Percentiles rank a stretch among this genome's conserved stretches.
phyloP scores from a whole-genome alignment of 768 basidiomycete species.

The Tremella mesenterica region DNA sequence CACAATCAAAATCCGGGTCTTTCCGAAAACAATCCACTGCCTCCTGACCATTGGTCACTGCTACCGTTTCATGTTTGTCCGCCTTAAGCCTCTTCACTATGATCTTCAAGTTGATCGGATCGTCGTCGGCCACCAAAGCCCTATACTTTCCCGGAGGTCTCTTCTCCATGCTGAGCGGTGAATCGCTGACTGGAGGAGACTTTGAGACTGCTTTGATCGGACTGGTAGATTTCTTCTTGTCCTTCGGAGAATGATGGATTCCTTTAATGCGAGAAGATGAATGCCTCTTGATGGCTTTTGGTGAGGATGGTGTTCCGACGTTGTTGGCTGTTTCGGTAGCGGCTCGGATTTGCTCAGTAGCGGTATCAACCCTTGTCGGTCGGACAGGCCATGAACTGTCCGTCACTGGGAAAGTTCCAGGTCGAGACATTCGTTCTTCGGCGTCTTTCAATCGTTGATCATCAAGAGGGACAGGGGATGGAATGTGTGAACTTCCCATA shows the following conservation, averaged over 20 bases:
- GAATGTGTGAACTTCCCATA: slow-evolving; percentile 41
- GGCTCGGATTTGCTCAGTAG: slow-evolving; percentile 5
- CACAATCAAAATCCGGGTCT: slow-evolving; percentile 59
- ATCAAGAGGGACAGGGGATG: slow-evolving; percentile 9
- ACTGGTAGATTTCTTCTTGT: not conserved
- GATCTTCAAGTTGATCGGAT: slow-evolving; percentile 64
- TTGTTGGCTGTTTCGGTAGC: not conserved
- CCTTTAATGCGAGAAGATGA: not conserved
- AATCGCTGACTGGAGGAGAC: not conserved
- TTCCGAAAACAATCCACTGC: slow-evolving; percentile 55
- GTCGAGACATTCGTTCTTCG: slow-evolving; percentile 29
- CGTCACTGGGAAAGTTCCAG: slow-evolving; percentile 39
- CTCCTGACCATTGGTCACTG: slow-evolving; percentile 67
- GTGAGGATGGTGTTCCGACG: not conserved
- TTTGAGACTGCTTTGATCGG: not conserved
- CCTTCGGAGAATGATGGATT: not conserved
- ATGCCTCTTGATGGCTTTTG: not conserved
- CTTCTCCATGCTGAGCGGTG: not conserved
- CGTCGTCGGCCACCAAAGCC: slow-evolving; percentile 50
- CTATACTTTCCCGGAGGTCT: slow-evolving; percentile 8
- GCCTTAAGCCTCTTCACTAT: slow-evolving; percentile 59
- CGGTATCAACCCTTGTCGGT: slow-evolving; percentile 24
- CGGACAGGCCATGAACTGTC: slow-evolving; percentile 37
- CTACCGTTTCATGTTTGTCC: slow-evolving; percentile 59
- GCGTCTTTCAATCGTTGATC: slow-evolving; percentile 32